A percentile compares a stretch with the other conserved stretches of the same genome.
Evolutionary conservation across 2,329 filamentous ascomycete genomes (phyloP).

Genomic region (Trichoderma sp.): DNA sequence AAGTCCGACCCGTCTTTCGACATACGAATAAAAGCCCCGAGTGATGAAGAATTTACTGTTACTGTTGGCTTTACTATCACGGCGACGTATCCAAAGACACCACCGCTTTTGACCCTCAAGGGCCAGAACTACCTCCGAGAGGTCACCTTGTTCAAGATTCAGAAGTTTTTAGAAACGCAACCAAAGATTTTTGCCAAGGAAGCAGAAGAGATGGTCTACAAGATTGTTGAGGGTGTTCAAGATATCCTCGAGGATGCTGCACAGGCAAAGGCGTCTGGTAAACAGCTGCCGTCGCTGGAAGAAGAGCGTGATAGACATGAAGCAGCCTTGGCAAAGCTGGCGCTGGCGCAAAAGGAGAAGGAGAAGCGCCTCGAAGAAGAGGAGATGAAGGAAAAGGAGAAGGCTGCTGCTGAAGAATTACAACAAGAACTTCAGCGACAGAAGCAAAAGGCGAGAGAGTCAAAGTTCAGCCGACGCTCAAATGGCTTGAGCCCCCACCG

Average conservation of each 20-base stretch:
- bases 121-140: constrained; percentile 63
- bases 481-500: constrained; percentile 33
- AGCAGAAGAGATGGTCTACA: constrained; percentile 59
- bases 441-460: constrained; percentile 61
- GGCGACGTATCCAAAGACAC: constrained; percentile 85
- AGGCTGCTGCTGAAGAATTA: constrained; percentile 67
- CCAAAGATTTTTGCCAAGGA: constrained; percentile 52
- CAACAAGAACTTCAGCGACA: constrained; percentile 69
- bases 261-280: constrained; percentile 68
- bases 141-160: constrained; percentile 67
- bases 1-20: constrained; percentile 83
- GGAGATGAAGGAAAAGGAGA: constrained; percentile 65
- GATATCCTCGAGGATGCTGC: constrained; percentile 85
- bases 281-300: constrained; percentile 78
- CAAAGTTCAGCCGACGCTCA: constrained; percentile 57
- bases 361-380: constrained; percentile 53
- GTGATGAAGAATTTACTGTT: constrained; percentile 67
- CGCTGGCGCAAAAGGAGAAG: constrained; percentile 52
- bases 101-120: constrained; percentile 69
- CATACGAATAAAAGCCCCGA: constrained; percentile 70
- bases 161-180: constrained; percentile 59
- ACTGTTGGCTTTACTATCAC: constrained; percentile 78
- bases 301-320: constrained; percentile 85
- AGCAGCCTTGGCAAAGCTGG: constrained; percentile 62
- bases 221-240: constrained; percentile 66